Conservation (phyloP, 2,329 filamentous ascomycete species). For the Diaporthe nobilis region DNA sequence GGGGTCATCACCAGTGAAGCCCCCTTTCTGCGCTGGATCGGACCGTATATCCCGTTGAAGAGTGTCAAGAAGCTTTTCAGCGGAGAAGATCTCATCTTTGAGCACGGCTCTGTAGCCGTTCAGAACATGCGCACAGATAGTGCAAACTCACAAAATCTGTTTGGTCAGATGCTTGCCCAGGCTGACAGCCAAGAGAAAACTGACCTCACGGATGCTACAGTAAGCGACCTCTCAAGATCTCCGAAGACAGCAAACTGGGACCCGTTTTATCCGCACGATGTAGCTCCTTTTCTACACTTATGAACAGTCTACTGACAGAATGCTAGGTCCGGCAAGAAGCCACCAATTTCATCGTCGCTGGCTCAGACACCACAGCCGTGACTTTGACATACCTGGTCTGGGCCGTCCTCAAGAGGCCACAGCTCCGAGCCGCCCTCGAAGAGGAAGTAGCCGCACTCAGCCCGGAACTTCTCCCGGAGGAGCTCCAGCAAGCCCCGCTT, state of each 20-base stretch:
- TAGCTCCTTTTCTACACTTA: not conserved
- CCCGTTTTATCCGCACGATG: not conserved
- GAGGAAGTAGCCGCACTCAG: conserved; percentile 45
- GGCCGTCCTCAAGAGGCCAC: conserved; percentile 43
- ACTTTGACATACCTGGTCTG: conserved; percentile 56
- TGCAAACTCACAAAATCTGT: conserved; percentile 43
- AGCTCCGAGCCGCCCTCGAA: conserved; percentile 43
- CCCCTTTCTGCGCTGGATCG: conserved; percentile 24
- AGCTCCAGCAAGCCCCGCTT: conserved; percentile 49
- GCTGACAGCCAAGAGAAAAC: conserved; percentile 43
- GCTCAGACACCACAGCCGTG: conserved; percentile 57
- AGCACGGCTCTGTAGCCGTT: conserved; percentile 29
- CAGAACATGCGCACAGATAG: conserved; percentile 33
- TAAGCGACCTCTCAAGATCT: conserved; percentile 38
- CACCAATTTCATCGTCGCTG: conserved; percentile 55
- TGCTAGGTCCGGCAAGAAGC: conserved; percentile 48
- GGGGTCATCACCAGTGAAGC: conserved; percentile 31
- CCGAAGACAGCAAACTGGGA: not conserved
- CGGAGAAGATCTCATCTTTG: conserved; percentile 35
- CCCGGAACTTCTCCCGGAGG: conserved; percentile 43
- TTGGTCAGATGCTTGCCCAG: conserved; percentile 45
- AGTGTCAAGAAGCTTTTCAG: conserved; percentile 14
- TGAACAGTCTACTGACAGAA: not conserved
- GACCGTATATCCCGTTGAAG: conserved; percentile 23
- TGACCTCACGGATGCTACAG: conserved; percentile 45